Evolutionary conservation across 768 basidiomycete genomes (phyloP).

Genomic region (Cantharellus anzutake): DNA sequence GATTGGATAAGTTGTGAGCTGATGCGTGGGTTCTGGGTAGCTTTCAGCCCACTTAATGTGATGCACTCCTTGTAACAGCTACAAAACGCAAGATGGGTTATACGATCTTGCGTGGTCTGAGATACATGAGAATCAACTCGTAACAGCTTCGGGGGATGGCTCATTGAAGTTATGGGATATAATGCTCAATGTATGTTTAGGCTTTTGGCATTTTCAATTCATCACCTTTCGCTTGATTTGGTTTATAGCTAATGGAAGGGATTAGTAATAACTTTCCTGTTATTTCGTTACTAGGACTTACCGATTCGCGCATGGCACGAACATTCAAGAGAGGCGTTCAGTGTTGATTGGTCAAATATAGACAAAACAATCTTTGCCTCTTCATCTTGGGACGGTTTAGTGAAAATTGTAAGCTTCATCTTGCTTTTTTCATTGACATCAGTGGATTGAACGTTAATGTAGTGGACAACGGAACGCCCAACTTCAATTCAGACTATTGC

Average conservation of each 20-base stretch:
- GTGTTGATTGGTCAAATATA: slow-evolving; percentile 89
- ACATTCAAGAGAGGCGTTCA: slow-evolving; percentile 82
- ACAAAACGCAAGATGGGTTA: slow-evolving; percentile 75
- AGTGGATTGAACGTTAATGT: not conserved
- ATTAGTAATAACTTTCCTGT: not conserved
- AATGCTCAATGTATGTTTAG: slow-evolving; percentile 46
- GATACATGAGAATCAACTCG: slow-evolving; percentile 81
- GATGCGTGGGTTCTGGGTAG: no score
- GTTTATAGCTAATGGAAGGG: not conserved
- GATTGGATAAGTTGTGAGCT: no score
- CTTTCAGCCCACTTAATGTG: no score
- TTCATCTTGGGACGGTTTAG: slow-evolving; percentile 78
- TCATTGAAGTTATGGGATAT: slow-evolving; percentile 83
- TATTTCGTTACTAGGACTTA: slow-evolving; percentile 36
- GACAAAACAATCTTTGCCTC: slow-evolving; percentile 77
- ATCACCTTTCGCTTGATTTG: not conserved
- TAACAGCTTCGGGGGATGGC: slow-evolving; percentile 78
- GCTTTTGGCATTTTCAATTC: not conserved
- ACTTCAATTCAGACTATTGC: slow-evolving; percentile 65
- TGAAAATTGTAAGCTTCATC: slow-evolving; percentile 53
- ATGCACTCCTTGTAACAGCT: slow-evolving; percentile 28
- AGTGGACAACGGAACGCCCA: slow-evolving; percentile 80
- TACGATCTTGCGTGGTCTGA: slow-evolving; percentile 94
- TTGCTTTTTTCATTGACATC: not conserved
- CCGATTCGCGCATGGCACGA: slow-evolving; percentile 90